Conservation (phyloP, 768 basidiomycete species). For the Lactarius deliciosus region DNA sequence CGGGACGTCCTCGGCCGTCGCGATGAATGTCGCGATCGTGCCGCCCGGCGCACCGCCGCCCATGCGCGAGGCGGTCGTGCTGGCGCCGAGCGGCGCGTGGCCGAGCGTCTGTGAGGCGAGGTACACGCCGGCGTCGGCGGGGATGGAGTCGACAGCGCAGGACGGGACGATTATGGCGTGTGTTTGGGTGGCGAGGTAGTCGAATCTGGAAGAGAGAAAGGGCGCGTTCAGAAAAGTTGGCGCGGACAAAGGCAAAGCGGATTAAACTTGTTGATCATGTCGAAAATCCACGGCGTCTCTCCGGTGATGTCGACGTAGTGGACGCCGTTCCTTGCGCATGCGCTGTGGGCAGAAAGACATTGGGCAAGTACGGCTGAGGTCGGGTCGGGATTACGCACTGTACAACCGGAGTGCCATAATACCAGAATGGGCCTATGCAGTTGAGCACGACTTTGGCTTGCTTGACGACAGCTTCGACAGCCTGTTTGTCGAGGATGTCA, state of each 20-base stretch:
- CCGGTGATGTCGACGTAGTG: constrained; percentile 89
- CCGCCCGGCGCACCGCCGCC: constrained; percentile 63
- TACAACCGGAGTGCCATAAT: constrained; percentile 72
- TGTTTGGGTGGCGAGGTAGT: constrained; percentile 67
- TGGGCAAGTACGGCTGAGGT: background rate
- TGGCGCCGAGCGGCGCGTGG: constrained; percentile 47
- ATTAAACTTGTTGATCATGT: constrained; percentile 59
- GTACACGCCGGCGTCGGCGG: constrained; percentile 68
- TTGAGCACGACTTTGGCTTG: constrained; percentile 69
- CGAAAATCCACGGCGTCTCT: constrained; percentile 63
- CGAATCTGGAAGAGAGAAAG: constrained; percentile 48
- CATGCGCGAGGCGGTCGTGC: constrained; percentile 52
- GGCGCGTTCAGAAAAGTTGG: constrained; percentile 16
- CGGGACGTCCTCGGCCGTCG: constrained; percentile 37
- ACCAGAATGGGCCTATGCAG: constrained; percentile 72
- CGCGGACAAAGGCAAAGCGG: background rate
- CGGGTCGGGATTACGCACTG: constrained; percentile 40
- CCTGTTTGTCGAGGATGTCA: constrained; percentile 55
- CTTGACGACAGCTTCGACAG: constrained; percentile 59
- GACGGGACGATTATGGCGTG: constrained; percentile 76
- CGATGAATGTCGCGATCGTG: constrained; percentile 47
- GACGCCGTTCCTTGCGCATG: constrained; percentile 68
- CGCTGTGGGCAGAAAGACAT: constrained; percentile 39
- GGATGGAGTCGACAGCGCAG: constrained; percentile 76
- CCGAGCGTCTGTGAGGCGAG: constrained; percentile 71